Base-by-base conservation (phyloP, 257 asterid genomes). In the Fraxinus quadrangulata region DNA sequence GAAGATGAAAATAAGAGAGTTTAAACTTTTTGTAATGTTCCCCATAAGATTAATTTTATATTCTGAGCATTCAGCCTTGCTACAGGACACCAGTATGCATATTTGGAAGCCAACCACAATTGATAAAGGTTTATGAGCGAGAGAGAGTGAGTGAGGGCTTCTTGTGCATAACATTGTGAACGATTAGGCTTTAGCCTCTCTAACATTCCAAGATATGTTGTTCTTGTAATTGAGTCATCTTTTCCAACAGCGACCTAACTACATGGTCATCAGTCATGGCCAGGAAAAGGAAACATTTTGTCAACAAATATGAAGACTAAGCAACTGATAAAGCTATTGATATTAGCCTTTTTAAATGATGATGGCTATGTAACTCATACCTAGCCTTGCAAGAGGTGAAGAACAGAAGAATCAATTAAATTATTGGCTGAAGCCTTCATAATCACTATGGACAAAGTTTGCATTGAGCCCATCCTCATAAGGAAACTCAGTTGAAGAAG, bases 251-350 rank as follows among this genome's bases (percentile, higher is more conserved):
- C 33, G 97, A 95, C 84, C 98, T 89, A 81, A 93, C 97, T 71
- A 91, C 90, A 71, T 90, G 98, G 82, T 95, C 97, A 78, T 97
- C 99, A 63, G 97, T 96, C 99, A 93, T 89, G 84, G 94, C 99
- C 87, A 91, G 88, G 73, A 86, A 77, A 81, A 54, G 71, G 54
- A 45, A 69, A 61, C 10, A 65, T 31, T 81, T 68, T 74, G 74
- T 63, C 67, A 74, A 69, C 28, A 68, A 66, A 80, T 74, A 75
- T 74, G 73, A 75, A 39, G 72, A 16, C n/a, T 80, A 77, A 28
- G 82, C 54, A 83, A 77, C 72, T 71, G 65, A 79, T 37, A 26
- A 28, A 42, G 37, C 66, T 71, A 40, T 54, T 28, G 13, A 71
- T 42, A 33, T 59, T 51, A 70, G 7, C 6, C 7, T 31, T 71